phyloP scores from a whole-genome alignment of 305 asterid species.

The Solanum chacoense region DNA sequence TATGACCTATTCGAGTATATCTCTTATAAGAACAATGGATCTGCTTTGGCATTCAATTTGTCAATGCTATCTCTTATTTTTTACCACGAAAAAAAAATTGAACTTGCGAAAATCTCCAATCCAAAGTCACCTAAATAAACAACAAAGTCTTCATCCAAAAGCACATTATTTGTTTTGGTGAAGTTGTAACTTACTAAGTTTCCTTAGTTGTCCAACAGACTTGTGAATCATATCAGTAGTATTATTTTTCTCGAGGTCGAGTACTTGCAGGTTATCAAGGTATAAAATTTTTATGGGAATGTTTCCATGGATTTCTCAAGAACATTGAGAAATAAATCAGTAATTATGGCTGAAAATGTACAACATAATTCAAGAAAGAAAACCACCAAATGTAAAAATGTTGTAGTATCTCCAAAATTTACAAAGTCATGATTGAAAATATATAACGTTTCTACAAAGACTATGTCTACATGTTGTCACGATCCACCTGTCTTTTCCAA shows the following conservation, averaged over 20 bases:
- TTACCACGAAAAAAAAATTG: not conserved
- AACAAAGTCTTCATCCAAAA: slow-evolving; percentile 10
- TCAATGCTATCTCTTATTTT: not conserved
- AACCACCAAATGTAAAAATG: not conserved
- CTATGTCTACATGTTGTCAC: not conserved
- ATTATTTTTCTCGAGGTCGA: not conserved
- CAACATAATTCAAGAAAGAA: slow-evolving; percentile 3
- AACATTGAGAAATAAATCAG: not conserved
- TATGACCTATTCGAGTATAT: not conserved
- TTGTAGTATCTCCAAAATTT: not conserved
- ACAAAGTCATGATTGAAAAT: not conserved
- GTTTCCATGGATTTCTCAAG: slow-evolving; percentile 2
- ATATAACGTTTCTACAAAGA: not conserved
- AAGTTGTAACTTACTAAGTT: not conserved
- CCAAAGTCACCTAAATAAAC: slow-evolving; percentile 19
- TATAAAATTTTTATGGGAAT: slow-evolving; percentile 3
- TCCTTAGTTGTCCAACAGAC: slow-evolving; percentile 1
- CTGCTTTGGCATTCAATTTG: not conserved
- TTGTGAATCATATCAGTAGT: slow-evolving; percentile 4
- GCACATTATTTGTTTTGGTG: slow-evolving; percentile 11
- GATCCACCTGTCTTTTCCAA: not conserved
- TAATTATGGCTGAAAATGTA: not conserved
- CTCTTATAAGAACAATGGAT: not conserved
- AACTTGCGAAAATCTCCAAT: not conserved
- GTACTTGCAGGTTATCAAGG: not conserved